phyloP scores from a whole-genome alignment of 768 basidiomycete genomes.

The Tricholoma furcatifolium region DNA sequence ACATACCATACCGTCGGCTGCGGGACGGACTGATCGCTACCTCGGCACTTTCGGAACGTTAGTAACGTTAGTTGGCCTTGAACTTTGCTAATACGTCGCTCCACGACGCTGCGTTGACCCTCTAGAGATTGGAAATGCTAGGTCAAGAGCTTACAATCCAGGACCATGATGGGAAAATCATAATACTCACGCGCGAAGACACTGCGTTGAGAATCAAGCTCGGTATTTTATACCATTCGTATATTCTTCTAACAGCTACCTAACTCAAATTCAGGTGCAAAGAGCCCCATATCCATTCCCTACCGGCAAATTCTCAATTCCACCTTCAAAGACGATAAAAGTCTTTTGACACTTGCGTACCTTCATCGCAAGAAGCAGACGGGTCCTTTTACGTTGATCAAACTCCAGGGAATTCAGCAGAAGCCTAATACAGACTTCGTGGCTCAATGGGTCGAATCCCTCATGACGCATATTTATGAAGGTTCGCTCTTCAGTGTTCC shows the following conservation, averaged over 20 bases:
- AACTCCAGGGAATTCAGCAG: conserved; percentile 41
- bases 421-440: conserved; percentile 32
- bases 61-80: too few species aligned
- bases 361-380: conserved; percentile 45
- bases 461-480: conserved; percentile 61
- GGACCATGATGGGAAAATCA: conserved; percentile 6
- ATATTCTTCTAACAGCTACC: not conserved
- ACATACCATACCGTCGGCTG: too few species aligned
- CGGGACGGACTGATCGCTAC: too few species aligned
- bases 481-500: conserved; percentile 36
- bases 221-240: conserved; percentile 12
- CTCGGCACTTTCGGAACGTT: too few species aligned
- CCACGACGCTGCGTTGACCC: not conserved
- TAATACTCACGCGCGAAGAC: conserved; percentile 16
- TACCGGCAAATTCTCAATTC: conserved; percentile 57
- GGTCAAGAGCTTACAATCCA: conserved; percentile 14
- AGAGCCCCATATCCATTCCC: conserved; percentile 32
- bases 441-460: conserved; percentile 49
- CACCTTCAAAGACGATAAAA: conserved; percentile 30
- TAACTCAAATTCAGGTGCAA: conserved; percentile 1
- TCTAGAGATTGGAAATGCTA: not conserved
- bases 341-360: conserved; percentile 48
- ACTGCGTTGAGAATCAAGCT: conserved; percentile 14
- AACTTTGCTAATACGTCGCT: not conserved
- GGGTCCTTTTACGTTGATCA: conserved; percentile 34